Percentiles rank a stretch among this genome's conserved stretches.
phyloP scores from a whole-genome alignment of 345 rosid genomes.

The Eucalyptus erythrocorys region DNA sequence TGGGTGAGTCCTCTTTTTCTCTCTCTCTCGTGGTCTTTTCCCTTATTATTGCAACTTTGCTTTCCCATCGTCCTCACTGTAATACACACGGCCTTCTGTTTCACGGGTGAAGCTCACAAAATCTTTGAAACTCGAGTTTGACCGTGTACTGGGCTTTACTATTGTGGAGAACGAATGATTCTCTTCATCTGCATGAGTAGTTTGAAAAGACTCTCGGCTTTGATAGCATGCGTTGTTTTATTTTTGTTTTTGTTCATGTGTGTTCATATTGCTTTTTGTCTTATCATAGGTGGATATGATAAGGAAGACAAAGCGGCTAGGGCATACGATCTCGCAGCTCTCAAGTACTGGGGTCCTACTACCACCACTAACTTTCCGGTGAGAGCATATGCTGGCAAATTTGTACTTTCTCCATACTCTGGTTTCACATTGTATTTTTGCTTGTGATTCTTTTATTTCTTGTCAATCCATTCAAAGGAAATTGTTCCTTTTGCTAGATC shows the following conservation, averaged over 20 bases:
- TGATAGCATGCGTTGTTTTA: neutral
- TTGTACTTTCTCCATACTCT: neutral
- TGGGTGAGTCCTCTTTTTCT: neutral
- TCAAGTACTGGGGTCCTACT: conserved; percentile 95
- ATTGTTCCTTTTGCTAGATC: conserved; percentile 19
- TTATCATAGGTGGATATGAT: conserved; percentile 75
- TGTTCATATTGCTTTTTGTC: neutral
- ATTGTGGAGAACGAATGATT: neutral
- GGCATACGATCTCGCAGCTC: conserved; percentile 97
- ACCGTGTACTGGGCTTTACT: neutral
- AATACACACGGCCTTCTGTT: neutral
- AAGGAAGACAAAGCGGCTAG: conserved; percentile 91
- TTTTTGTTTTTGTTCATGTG: neutral
- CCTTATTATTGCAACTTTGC: neutral
- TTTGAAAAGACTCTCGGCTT: neutral
- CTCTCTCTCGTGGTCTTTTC: neutral
- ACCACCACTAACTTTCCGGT: conserved; percentile 91
- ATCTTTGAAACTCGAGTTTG: neutral
- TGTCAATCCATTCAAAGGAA: neutral
- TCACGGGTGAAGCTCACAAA: neutral
- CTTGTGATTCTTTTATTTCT: neutral
- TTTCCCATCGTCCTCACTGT: neutral
- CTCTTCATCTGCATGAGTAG: neutral
- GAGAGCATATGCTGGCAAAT: neutral
- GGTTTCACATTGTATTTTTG: neutral